Evolutionary conservation across 2,329 filamentous ascomycete genomes (phyloP).

Genomic region (Pseudogymnoascus sp.): DNA sequence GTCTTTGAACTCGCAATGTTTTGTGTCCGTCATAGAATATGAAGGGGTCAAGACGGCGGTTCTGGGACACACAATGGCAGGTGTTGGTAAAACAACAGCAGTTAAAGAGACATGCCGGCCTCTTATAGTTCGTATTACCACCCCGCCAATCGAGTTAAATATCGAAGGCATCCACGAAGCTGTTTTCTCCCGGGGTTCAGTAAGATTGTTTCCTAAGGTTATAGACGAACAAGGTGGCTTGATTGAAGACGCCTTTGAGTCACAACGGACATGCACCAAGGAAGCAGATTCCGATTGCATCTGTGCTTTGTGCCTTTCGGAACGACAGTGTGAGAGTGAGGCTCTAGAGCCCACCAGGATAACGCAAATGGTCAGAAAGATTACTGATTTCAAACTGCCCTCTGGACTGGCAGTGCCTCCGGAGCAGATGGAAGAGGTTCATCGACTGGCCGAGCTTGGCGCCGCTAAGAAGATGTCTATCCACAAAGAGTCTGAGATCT

Average conservation of each 20-base stretch:
- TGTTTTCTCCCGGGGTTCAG: neutral
- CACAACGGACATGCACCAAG: neutral
- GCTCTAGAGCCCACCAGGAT: neutral
- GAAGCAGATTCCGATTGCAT: neutral
- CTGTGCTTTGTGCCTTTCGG: neutral
- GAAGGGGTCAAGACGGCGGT: neutral
- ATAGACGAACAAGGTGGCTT: neutral
- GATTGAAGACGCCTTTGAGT: neutral
- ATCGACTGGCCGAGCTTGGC: neutral
- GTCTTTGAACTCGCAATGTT: neutral
- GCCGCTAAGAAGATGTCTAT: neutral
- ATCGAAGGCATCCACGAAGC: neutral
- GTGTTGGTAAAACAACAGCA: neutral
- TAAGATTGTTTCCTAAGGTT: neutral
- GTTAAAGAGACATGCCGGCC: neutral
- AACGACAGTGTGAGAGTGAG: neutral
- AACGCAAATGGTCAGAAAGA: neutral
- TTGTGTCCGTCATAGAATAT: constrained; percentile 2
- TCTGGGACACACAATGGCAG: neutral
- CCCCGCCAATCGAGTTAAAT: neutral
- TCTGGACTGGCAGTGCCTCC: neutral
- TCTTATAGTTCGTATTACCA: constrained; percentile 6
- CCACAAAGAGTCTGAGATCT: neutral
- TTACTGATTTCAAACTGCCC: neutral
- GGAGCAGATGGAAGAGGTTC: neutral